Conservation (phyloP, 2,329 filamentous ascomycete species). For the Aureobasidium namibiae region DNA sequence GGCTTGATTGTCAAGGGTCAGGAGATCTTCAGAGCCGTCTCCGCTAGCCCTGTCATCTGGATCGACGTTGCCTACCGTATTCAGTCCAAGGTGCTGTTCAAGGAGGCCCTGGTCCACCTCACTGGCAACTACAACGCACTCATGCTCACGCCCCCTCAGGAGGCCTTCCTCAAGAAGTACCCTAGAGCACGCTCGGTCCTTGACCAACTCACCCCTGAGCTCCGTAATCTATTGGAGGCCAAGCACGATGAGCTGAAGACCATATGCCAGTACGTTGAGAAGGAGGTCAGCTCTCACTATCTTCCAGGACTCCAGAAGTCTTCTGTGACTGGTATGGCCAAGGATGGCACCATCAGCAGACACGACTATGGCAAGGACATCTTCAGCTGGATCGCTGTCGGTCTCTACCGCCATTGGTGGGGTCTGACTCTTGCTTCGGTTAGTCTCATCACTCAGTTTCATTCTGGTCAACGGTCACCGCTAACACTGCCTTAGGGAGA, state of each 20-base stretch:
- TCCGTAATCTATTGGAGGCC: background rate
- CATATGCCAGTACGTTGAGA: slow-evolving; percentile 22
- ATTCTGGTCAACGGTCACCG: background rate
- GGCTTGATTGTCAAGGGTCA: slow-evolving; percentile 41
- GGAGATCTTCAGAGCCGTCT: slow-evolving; percentile 37
- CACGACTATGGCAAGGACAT: slow-evolving; percentile 41
- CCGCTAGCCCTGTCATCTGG: slow-evolving; percentile 37
- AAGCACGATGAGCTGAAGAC: slow-evolving; percentile 23
- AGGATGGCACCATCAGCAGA: slow-evolving; percentile 29
- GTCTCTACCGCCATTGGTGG: slow-evolving; percentile 42
- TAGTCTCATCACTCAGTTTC: background rate
- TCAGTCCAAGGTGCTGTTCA: slow-evolving; percentile 37
- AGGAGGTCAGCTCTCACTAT: slow-evolving; percentile 29
- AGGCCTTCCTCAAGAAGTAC: background rate
- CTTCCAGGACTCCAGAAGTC: slow-evolving; percentile 22
- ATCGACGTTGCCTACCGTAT: slow-evolving; percentile 38
- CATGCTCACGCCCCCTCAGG: slow-evolving; percentile 19
- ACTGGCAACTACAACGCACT: slow-evolving; percentile 34
- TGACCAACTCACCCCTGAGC: slow-evolving; percentile 16
- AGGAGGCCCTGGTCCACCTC: slow-evolving; percentile 38
- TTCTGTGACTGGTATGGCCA: slow-evolving; percentile 20
- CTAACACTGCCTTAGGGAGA: slow-evolving; percentile 18
- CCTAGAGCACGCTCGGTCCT: slow-evolving; percentile 19
- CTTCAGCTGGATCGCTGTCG: slow-evolving; percentile 42
- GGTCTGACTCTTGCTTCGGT: slow-evolving; percentile 30